Base-by-base conservation (phyloP, 2,329 filamentous ascomycete genomes). In the Grosmannia penicillata region DNA sequence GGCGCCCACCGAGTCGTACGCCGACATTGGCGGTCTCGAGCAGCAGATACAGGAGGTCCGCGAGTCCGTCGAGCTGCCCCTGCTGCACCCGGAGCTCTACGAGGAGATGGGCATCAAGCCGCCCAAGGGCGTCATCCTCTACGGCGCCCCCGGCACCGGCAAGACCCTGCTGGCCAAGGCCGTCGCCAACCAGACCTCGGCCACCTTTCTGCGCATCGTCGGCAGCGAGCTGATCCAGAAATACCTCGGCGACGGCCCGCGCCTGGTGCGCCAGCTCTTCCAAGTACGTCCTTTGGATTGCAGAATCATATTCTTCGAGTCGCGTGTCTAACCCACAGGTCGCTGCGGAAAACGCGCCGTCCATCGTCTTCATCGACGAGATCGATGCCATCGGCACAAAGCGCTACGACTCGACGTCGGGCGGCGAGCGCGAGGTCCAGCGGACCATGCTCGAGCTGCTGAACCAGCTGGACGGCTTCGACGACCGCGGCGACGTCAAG, bases 21-120 rank as follows among this genome's bases (percentile, higher is more conserved):
- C 91, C 43, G 91, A 98, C 61, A 98, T 98, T 63, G 91, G 91
- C 67, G 91, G 91, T 57, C 60, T 98, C 49, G 91, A 98, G 60
- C 64, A 73, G 42, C 91, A 98, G 59, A 98, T 98, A 43, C 91
- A 98, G 56, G 91, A 98, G 63, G 91, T 98, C 33, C 74, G 91
- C 49, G 91, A 98, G 65, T 93, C 91, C 2, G 91, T 98, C 41
- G 91, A 98, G 64, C 62, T 98, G 52, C 91, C 91, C 6, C 68
- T 98, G 46, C 69, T 98, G 43, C 91, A 98, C 57, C 91, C 91
- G 0, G 91, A 98, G 62, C 66, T 98, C 37, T 98, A 98, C 62
- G 91, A 98, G 61, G 91, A 98, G 67, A 98, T 98, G 91, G 91
- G 91, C 54, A 96, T 98, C 71, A 98, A 98, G 63, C 91, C 91